Conservation (phyloP, 164 flowering plant genomes). For the grape (Vitis vinifera) region ASM3070453v1 NC_081820.1:24255001-24255500, state of each 20-base stretch:
- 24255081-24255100: conserved; percentile 62
- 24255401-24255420: conserved; percentile 41
- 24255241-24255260: conserved; percentile 35
- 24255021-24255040: conserved; percentile 55
- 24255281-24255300: conserved; percentile 46
- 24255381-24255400: conserved; percentile 39
- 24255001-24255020: conserved; percentile 36
- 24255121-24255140: conserved; percentile 51
- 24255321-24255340: conserved; percentile 49
- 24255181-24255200: conserved; percentile 38
- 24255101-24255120: conserved; percentile 50
- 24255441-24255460: conserved; percentile 62
- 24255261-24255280: conserved; percentile 43
- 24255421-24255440: conserved; percentile 39
- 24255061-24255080: conserved; percentile 55
- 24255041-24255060: conserved; percentile 46
- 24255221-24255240: conserved; percentile 31
- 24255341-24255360: conserved; percentile 30
- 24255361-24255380: conserved; percentile 11
- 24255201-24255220: conserved; percentile 35
- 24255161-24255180: conserved; percentile 42
- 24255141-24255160: conserved; percentile 54
- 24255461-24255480: conserved; percentile 37
- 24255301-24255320: conserved; percentile 44
- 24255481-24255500: conserved; percentile 42